Percentiles rank a stretch among this genome's conserved stretches.
Evolutionary conservation across 1,139 yeast genomes (phyloP).

Genomic region (Tardiomyces digboiensis): DNA sequence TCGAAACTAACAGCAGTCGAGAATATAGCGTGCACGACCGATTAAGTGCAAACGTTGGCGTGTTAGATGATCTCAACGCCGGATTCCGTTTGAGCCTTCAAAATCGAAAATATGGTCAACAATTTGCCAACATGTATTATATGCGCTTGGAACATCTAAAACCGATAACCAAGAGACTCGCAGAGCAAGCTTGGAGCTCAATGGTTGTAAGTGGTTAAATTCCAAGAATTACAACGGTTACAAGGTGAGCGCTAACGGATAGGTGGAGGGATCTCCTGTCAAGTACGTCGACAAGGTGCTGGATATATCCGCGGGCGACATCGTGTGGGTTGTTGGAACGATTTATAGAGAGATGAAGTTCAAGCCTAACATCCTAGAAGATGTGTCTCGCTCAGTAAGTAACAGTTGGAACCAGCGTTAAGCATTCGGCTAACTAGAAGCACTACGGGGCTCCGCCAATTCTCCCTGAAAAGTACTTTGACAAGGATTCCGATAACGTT

Average conservation of each 20-base stretch:
- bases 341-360: slow-evolving; percentile 74
- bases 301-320: slow-evolving; percentile 59
- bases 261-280: slow-evolving; percentile 14
- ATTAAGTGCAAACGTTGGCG: not conserved
- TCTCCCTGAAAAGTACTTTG: slow-evolving; percentile 38
- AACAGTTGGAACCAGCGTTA: too few species aligned
- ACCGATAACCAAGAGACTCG: slow-evolving; percentile 43
- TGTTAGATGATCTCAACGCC: slow-evolving; percentile 6
- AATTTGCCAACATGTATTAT: slow-evolving; percentile 68
- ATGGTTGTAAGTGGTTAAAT: slow-evolving; percentile 33
- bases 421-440: slow-evolving; percentile 2
- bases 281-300: slow-evolving; percentile 52
- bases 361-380: slow-evolving; percentile 78
- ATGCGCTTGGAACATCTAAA: slow-evolving; percentile 48
- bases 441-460: slow-evolving; percentile 33
- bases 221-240: too few species aligned
- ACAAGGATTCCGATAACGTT: slow-evolving; percentile 46
- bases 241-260: slow-evolving; percentile 5
- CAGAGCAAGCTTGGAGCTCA: slow-evolving; percentile 40
- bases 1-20: not conserved
- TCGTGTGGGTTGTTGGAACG: slow-evolving; percentile 90
- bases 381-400: slow-evolving; percentile 42
- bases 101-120: slow-evolving; percentile 51
- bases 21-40: not conserved
- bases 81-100: slow-evolving; percentile 11